Base-by-base conservation (phyloP, 106 monocot genomes). In the Dendrobium huoshanense region DNA sequence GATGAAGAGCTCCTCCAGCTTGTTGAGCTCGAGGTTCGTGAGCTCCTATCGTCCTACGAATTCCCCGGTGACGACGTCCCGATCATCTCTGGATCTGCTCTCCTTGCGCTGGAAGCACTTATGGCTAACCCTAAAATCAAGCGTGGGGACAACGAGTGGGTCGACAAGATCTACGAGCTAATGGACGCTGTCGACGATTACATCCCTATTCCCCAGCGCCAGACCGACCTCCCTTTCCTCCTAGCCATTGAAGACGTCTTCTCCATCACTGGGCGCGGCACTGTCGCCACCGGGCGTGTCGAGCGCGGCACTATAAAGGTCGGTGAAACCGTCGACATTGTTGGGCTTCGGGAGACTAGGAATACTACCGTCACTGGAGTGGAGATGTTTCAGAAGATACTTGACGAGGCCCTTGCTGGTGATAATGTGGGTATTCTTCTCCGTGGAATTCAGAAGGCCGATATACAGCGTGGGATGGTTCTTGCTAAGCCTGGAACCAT, bases 21-120 rank as follows among this genome's bases (percentile, higher is more conserved):
- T 7, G 92, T 97, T 42, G 92, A 94, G 77, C 86, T 92, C 58
- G 94, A 92, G 90, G 92, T 96, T 79, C 88, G 90, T n/a, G 96
- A 98, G 64, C 85, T 94, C 13, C 88, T 98, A 11, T 81, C 89
- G 33, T 88, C 89, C 42, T 98, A 94, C 43, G 94, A 94, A 70
- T 98, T 94, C 78, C 92, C 92, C 40, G 97, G 97, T 13, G 97
- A 98, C 55, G 94, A 98, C 16, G 80, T 92, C 45, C 97, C 97
- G 11, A 98, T 98, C 37, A 77, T 92, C 80, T 85, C 90, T 7
- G 97, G 97, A 79, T 98, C 97, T 0, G 97, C 97, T 27, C 90
- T 94, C 49, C 85, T 88, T 43, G 97, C 97, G 24, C 92, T 98
- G n/a, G 94, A 94, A 80, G 90, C 90, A 11, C 87, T 94, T 41